These are phyloP conservation scores for Escallonia rubra DNA, from an alignment of 129 eudicot species.

Conservation along the genomic window DNA sequence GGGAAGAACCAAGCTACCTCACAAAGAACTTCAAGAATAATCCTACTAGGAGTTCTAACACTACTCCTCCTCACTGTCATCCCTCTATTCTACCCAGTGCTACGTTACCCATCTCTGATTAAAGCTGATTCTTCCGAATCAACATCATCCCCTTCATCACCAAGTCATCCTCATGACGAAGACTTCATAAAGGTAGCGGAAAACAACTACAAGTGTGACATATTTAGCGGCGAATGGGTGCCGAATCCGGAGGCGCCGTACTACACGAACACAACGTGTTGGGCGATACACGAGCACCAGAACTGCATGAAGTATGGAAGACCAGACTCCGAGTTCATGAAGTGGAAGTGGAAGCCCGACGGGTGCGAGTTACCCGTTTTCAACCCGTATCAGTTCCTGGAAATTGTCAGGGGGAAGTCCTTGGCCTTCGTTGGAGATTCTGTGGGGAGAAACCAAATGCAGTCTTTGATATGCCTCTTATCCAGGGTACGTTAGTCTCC, in stretches of 20 bases:
- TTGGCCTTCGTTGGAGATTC: conserved; percentile 90
- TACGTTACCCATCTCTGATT: conserved; percentile 20
- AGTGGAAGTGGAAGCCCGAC: conserved; percentile 88
- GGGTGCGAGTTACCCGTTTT: conserved; percentile 67
- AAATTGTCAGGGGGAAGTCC: conserved; percentile 62
- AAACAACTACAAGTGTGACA: conserved; percentile 54
- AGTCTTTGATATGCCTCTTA: conserved; percentile 80
- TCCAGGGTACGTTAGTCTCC: conserved; percentile 63
- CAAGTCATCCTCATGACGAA: conserved; percentile 20
- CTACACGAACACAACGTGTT: conserved; percentile 63
- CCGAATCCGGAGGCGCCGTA: conserved; percentile 71
- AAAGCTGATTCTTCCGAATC: neutral
- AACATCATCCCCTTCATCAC: conserved; percentile 4
- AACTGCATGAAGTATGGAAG: conserved; percentile 83
- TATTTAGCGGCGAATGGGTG: conserved; percentile 80
- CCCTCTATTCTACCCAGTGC: conserved; percentile 43
- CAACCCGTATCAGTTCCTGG: conserved; percentile 67
- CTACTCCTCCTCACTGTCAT: conserved; percentile 44
- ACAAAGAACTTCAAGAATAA: conserved; percentile 31
- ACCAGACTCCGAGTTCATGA: conserved; percentile 70
- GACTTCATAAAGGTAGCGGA: conserved; percentile 19
- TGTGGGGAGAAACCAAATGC: conserved; percentile 83
- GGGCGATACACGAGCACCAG: conserved; percentile 90
- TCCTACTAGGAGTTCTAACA: conserved; percentile 25
- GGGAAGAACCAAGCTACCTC: conserved; percentile 18